Conservation (phyloP, 371 early-diverging fungal species). For the Vittaforma corneae region DNA sequence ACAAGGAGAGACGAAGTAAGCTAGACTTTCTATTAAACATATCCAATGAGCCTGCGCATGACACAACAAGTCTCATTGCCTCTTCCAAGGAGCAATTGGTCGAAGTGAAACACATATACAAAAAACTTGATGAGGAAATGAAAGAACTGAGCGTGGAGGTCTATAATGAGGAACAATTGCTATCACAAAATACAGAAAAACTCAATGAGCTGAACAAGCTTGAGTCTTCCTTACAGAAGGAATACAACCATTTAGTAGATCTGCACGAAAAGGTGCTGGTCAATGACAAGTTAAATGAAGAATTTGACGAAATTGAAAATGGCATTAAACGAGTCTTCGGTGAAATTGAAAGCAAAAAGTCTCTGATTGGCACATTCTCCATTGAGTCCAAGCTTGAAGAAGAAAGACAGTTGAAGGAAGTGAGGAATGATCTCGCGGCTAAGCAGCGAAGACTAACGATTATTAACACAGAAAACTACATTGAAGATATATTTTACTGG, state of each 20-base stretch:
- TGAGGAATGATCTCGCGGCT: constrained; percentile 19
- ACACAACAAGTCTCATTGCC: constrained; percentile 21
- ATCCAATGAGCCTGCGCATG: constrained; percentile 8
- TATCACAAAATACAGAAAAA: constrained; percentile 4
- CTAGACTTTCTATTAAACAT: constrained; percentile 39
- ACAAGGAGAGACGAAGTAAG: constrained; percentile 49
- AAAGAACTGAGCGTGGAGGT: constrained; percentile 22
- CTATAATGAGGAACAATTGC: constrained; percentile 4
- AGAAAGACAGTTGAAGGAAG: constrained; percentile 12
- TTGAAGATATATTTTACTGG: constrained; percentile 50
- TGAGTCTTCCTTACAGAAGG: constrained; percentile 1
- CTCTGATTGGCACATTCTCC: constrained; percentile 5
- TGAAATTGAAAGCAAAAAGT: constrained; percentile 7
- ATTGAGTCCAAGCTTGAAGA: constrained; percentile 15
- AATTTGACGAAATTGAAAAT: constrained; percentile 24
- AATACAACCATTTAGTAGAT: constrained; percentile 10
- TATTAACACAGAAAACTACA: constrained; percentile 36
- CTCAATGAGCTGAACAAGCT: constrained; percentile 6
- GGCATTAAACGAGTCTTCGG: constrained; percentile 12
- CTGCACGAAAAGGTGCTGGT: constrained; percentile 18
- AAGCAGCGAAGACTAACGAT: constrained; percentile 38
- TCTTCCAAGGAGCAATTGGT: constrained; percentile 33
- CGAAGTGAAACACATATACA: constrained; percentile 38
- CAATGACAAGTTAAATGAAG: constrained; percentile 13
- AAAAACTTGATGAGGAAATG: constrained; percentile 34